These are phyloP conservation scores for Russula griseocarnosa DNA, from an alignment of 768 basidiomycete species.

Conservation along the genomic window DNA sequence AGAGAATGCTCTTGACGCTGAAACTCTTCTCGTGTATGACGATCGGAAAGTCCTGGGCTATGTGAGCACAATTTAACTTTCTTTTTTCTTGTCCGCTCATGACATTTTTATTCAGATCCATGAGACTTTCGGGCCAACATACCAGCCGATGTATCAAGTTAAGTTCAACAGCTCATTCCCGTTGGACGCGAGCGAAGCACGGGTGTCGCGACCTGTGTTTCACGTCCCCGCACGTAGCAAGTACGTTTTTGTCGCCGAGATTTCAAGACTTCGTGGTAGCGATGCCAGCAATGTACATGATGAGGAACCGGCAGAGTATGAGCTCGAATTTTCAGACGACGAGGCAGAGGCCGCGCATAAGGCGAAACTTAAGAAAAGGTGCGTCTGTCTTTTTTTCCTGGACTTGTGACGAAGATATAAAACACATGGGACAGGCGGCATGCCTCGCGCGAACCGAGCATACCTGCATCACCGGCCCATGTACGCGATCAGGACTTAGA, in stretches of 20 bases:
- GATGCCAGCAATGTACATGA: slow-evolving; percentile 95
- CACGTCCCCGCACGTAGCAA: slow-evolving; percentile 77
- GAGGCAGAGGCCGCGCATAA: slow-evolving; percentile 80
- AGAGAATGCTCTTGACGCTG: slow-evolving; percentile 74
- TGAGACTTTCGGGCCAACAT: slow-evolving; percentile 94
- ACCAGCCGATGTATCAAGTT: slow-evolving; percentile 85
- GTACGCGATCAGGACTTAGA: slow-evolving; percentile 53
- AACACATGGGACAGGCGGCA: slow-evolving; percentile 43
- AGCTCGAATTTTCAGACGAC: slow-evolving; percentile 93
- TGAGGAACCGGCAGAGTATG: slow-evolving; percentile 87
- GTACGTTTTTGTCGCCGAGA: slow-evolving; percentile 75
- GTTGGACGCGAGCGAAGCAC: slow-evolving; percentile 53
- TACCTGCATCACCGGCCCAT: slow-evolving; percentile 45
- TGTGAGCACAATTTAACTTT: slow-evolving; percentile 47
- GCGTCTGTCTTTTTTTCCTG: slow-evolving; percentile 29
- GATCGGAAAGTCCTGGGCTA: slow-evolving; percentile 88
- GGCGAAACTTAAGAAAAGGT: slow-evolving; percentile 58
- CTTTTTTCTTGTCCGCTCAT: slow-evolving; percentile 12
- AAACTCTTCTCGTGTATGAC: slow-evolving; percentile 85
- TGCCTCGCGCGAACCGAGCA: slow-evolving; percentile 48
- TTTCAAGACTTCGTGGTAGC: slow-evolving; percentile 73
- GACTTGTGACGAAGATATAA: neutral
- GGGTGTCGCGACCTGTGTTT: slow-evolving; percentile 62
- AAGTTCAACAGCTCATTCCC: slow-evolving; percentile 69
- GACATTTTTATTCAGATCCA: slow-evolving; percentile 55